Conservation (phyloP, 805 yeast species). For the Lipomyces yamadae region DNA sequence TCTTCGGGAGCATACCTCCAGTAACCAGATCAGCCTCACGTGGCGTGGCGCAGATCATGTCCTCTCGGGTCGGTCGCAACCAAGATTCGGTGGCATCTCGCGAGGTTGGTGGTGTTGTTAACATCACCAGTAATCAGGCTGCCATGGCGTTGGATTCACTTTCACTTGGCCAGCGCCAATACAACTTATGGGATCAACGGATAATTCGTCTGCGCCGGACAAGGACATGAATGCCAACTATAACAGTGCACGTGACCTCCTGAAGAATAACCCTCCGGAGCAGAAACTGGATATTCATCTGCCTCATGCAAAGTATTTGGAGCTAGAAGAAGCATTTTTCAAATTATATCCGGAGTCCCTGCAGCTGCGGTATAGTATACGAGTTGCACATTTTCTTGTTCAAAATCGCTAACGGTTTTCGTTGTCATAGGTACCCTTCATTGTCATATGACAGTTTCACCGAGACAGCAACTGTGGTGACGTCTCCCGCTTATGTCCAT, state of each 20-base stretch:
- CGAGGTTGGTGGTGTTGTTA: background rate
- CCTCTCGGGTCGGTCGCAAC: background rate
- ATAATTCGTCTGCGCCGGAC: background rate
- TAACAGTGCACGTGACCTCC: background rate
- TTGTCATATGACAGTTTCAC: too few relatives aligned
- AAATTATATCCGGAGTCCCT: background rate
- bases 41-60: background rate
- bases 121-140: too few relatives aligned
- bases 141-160: background rate
- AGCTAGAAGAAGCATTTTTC: background rate
- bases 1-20: too few relatives aligned
- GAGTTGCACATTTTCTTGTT: background rate
- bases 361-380: background rate
- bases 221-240: background rate
- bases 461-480: background rate
- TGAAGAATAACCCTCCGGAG: conserved; percentile 5
- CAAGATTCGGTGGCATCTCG: background rate
- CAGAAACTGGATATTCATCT: background rate
- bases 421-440: too few relatives aligned
- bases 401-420: background rate
- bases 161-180: background rate
- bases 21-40: too few relatives aligned
- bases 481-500: background rate
- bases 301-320: too few relatives aligned
- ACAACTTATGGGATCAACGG: background rate